phyloP scores from a whole-genome alignment of 768 basidiomycete genomes.

The Obba rivulosa region DNA sequence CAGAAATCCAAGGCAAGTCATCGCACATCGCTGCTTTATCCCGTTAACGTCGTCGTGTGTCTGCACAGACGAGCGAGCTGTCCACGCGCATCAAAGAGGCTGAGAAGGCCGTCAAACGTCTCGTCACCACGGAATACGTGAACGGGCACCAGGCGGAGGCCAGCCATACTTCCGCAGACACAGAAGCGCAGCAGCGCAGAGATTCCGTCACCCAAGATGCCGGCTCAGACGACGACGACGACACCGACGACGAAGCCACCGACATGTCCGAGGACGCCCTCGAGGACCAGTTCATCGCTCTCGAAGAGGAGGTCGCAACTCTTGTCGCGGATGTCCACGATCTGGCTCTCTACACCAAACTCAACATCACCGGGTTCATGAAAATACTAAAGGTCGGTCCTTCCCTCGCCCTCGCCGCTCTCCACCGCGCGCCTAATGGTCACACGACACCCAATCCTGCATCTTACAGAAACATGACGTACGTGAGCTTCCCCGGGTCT shows the following conservation, averaged over 20 bases:
- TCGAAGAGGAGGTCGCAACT: slow-evolving; percentile 93
- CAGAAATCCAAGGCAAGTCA: slow-evolving; percentile 77
- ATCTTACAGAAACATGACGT: slow-evolving; percentile 85
- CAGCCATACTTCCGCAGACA: slow-evolving; percentile 29
- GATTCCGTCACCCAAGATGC: slow-evolving; percentile 50
- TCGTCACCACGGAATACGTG: slow-evolving; percentile 56
- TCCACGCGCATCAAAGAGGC: slow-evolving; percentile 76
- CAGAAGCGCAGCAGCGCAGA: slow-evolving; percentile 50
- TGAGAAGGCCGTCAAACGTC: slow-evolving; percentile 71
- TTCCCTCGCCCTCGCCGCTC: background rate
- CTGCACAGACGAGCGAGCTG: slow-evolving; percentile 68
- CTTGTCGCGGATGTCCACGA: slow-evolving; percentile 93
- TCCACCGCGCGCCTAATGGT: background rate
- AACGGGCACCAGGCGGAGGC: slow-evolving; percentile 12
- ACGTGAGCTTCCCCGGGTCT: slow-evolving; percentile 16
- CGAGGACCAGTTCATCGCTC: slow-evolving; percentile 78
- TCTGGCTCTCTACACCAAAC: slow-evolving; percentile 88
- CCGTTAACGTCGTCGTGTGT: background rate
- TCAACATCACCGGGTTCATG: slow-evolving; percentile 98
- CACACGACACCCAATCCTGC: slow-evolving; percentile 2
- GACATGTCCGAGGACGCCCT: slow-evolving; percentile 65
- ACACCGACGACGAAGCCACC: slow-evolving; percentile 42
- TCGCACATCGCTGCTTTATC: background rate
- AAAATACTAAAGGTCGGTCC: slow-evolving; percentile 85
- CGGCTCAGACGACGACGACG: slow-evolving; percentile 65